Base-by-base conservation (phyloP, 2,329 filamentous ascomycete species). In the Calonectria pauciramosa region DNA sequence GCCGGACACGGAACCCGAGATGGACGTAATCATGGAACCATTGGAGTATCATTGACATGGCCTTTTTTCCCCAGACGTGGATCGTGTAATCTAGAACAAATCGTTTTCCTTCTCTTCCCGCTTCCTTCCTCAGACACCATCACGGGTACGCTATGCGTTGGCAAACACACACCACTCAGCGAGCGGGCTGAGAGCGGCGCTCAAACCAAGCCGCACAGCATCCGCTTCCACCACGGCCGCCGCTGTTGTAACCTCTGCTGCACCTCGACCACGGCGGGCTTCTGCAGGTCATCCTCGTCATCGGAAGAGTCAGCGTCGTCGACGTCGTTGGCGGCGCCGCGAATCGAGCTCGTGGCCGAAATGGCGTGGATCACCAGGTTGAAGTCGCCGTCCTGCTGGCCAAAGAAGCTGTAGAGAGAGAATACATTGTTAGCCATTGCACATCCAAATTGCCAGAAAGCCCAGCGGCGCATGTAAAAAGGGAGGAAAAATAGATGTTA, bases 371-470 rank as follows among this genome's bases (percentile, higher is more conserved):
- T 72, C 9, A 82, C 79, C 16, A 85, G 67, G 52, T 80, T 76
- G 63, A 96, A 96, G 4, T 91, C 87, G 4, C 94, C 94, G 75
- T 94, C 87, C 83, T 96, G 94, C 0, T 89, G 85, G 11, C 93
- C 94, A 78, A 96, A 96, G 86, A 95, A 96, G 84, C 94, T 95
- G 78, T 36, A 20, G 20, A 13, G 3, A 5, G 59, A 44, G n/a
- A 41, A 64, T 1, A 72, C 85, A 67, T 85, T 80, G n/a, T 65
- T 64, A 28, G 72, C 54, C 47, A 72, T n/a, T 16, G 18, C 36
- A 52, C 20, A 14, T 11, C 3, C 20, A 23, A 26, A 36, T 2
- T 36, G 26, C 32, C 20, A 23, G 18, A 4, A 8, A 20, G 38
- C 16, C 38, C 18, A n/a, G n/a, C 9, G 20, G 20, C 41, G 20